A percentile compares a stretch with the other conserved stretches of the same genome.
phyloP scores from a whole-genome alignment of 441 rosid species.

The Populus hybrid region DNA sequence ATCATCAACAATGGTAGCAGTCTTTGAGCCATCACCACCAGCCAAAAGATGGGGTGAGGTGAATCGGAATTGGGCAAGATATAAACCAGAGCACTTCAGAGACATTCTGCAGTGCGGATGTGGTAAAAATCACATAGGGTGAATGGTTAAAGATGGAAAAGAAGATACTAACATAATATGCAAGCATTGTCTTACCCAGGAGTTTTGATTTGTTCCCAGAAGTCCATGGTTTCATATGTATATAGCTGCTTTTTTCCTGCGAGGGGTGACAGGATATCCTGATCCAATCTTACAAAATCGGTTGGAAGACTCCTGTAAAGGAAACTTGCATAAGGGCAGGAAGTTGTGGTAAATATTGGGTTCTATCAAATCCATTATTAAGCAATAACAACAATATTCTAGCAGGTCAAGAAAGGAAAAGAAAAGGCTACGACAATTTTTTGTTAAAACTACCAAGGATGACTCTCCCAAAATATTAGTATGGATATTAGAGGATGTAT shows the following conservation, averaged over 20 bases:
- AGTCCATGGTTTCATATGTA: conserved; percentile 78
- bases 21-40: conserved; percentile 62
- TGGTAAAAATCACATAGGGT: not conserved
- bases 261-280: conserved; percentile 88
- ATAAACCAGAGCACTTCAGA: conserved; percentile 71
- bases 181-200: conserved; percentile 57
- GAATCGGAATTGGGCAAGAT: conserved; percentile 72
- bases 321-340: conserved; percentile 17
- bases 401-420: not conserved
- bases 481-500: too few relatives aligned
- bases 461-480: not conserved
- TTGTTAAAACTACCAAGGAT: not conserved
- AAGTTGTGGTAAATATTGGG: not conserved
- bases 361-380: conserved; percentile 1
- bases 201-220: conserved; percentile 97
- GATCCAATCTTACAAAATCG: conserved; percentile 89
- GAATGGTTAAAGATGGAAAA: not conserved
- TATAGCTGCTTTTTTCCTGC: conserved; percentile 86
- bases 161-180: not conserved
- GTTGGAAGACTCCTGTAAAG: conserved; percentile 54
- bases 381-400: not conserved
- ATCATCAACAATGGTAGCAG: conserved; percentile 70
- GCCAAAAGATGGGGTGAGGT: conserved; percentile 80
- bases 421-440: not conserved
- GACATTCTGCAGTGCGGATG: conserved; percentile 57